A percentile compares a stretch with the other conserved stretches of the same genome.
Conservation (phyloP, 2,329 filamentous ascomycete species). For the Fusarium phyllophilum region DNA sequence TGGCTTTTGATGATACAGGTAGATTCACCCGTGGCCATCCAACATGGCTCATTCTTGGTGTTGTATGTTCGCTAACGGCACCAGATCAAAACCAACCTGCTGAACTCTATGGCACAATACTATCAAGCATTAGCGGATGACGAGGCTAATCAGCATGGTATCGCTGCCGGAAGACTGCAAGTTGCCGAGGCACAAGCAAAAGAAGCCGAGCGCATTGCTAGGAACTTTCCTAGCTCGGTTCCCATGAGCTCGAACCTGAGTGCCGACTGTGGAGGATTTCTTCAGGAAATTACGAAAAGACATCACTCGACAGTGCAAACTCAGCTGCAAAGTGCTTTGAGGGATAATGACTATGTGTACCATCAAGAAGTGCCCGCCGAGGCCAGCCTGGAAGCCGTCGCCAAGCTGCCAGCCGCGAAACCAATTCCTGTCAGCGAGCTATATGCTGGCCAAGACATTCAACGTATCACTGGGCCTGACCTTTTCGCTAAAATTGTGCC, state of each 20-base stretch:
- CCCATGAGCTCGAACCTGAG: conserved; percentile 85
- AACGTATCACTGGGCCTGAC: conserved; percentile 95
- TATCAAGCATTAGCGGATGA: conserved; percentile 93
- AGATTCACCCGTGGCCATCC: conserved; percentile 25
- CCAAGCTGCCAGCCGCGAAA: conserved; percentile 94
- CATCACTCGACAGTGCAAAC: conserved; percentile 85
- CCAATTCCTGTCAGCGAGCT: conserved; percentile 96
- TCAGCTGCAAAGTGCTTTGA: conserved; percentile 78
- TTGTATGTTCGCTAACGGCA: conserved; percentile 23
- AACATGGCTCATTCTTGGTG: background rate
- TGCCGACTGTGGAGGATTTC: conserved; percentile 77
- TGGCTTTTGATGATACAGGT: conserved; percentile 88
- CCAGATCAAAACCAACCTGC: conserved; percentile 82
- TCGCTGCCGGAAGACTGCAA: conserved; percentile 84
- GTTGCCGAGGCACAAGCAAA: conserved; percentile 81
- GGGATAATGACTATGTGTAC: conserved; percentile 99
- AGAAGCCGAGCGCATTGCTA: conserved; percentile 80
- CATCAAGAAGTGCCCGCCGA: conserved; percentile 91
- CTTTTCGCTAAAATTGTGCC: conserved; percentile 97
- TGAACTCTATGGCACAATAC: conserved; percentile 89
- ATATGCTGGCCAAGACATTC: conserved; percentile 96
- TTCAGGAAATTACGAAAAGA: conserved; percentile 85
- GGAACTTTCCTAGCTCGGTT: conserved; percentile 81
- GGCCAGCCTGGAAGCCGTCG: conserved; percentile 80
- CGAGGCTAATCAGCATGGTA: conserved; percentile 86